These are phyloP conservation scores for Sporobolomyces pararoseus DNA, from an alignment of 768 basidiomycete genomes.

Conservation along the genomic window DNA sequence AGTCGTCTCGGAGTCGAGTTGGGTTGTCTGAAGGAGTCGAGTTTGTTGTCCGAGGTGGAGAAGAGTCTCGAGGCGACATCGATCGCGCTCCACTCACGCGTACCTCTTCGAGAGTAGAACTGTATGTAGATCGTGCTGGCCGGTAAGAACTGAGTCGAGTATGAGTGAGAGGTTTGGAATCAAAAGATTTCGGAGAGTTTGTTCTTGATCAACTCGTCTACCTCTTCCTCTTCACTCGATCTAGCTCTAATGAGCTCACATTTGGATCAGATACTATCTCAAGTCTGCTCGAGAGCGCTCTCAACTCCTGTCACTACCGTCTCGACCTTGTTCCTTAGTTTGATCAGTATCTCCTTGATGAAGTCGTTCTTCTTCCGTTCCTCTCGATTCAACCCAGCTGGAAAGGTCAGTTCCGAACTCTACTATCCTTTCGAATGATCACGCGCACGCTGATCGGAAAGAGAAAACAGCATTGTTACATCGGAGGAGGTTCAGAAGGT, in stretches of 20 bases:
- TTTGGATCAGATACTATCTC: background rate
- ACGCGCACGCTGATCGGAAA: background rate
- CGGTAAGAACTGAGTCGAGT: background rate
- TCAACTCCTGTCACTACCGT: background rate
- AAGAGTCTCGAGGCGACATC: background rate
- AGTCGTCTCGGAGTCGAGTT: too few species aligned
- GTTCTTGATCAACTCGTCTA: background rate
- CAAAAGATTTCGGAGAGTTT: too few species aligned
- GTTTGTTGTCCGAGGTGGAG: background rate
- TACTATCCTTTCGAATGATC: background rate
- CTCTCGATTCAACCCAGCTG: conserved; percentile 56
- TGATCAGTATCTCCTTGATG: conserved; percentile 41
- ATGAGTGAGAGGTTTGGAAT: background rate
- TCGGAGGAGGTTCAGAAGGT: conserved; percentile 79
- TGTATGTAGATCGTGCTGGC: too few species aligned
- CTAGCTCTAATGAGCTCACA: background rate
- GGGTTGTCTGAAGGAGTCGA: background rate
- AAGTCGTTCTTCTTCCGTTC: conserved; percentile 21
- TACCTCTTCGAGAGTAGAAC: too few species aligned
- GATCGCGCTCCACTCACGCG: too few species aligned
- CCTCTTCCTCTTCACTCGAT: background rate
- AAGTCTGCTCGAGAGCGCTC: background rate
- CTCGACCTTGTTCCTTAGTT: background rate
- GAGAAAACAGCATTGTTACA: conserved; percentile 65
- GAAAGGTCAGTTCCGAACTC: conserved; percentile 48